These are phyloP conservation scores for Jasminum sambac DNA, from an alignment of 257 asterid species.

Conservation along the genomic window DNA sequence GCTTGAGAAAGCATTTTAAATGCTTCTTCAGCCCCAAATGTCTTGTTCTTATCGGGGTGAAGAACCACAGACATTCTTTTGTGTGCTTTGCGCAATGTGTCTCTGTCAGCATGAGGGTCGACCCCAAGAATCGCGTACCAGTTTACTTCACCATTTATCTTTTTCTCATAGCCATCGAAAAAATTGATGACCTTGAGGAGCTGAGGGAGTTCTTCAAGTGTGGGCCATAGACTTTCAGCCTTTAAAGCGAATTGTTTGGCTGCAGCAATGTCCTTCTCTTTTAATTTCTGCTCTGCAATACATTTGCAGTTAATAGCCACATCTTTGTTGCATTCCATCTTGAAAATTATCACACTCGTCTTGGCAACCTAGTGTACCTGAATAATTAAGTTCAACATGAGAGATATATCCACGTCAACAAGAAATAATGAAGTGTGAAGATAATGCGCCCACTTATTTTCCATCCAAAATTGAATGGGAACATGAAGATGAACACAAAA, in stretches of 20 bases:
- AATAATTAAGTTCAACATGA: conserved; percentile 10
- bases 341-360: background rate
- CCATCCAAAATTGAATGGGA: background rate
- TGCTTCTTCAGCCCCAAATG: conserved; percentile 73
- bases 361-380: conserved; percentile 22
- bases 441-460: background rate
- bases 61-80: conserved; percentile 54
- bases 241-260: conserved; percentile 57
- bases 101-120: conserved; percentile 42
- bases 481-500: background rate
- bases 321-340: conserved; percentile 66
- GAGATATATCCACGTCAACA: conserved; percentile 4
- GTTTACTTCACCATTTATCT: conserved; percentile 47
- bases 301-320: conserved; percentile 58
- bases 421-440: conserved; percentile 7
- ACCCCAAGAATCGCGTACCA: conserved; percentile 58
- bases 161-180: conserved; percentile 44
- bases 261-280: conserved; percentile 50
- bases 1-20: conserved; percentile 59
- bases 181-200: conserved; percentile 49
- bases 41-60: conserved; percentile 75
- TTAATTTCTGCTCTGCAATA: conserved; percentile 56
- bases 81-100: conserved; percentile 40
- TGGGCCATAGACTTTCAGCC: conserved; percentile 60
- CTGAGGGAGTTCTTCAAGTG: conserved; percentile 65